Base-by-base conservation (phyloP, 2,329 filamentous ascomycete genomes). In the Aurifilum marmelostoma region DNA sequence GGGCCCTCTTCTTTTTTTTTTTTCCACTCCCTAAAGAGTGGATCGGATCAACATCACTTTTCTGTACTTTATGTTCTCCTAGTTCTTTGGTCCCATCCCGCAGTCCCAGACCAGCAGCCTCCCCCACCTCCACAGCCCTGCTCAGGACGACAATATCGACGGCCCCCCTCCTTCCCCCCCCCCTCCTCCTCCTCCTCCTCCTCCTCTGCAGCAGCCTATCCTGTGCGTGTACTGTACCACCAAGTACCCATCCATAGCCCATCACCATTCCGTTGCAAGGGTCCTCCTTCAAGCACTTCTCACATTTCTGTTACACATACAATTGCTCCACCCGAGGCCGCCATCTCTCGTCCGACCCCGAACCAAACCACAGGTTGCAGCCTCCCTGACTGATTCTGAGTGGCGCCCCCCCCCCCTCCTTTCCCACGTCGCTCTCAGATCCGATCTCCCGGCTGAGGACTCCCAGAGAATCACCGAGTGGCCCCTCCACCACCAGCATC, bases 221-320 rank as follows among this genome's bases (percentile, higher is more conserved):
- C 18, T 59, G 29, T 59, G 18, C 56, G 56, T 37, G 24, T 21
- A 56, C 52, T 29, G 52, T 56, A 56, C 52, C 43, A 27, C 16
- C 5, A 5, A 34, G 34, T 34, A 34, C 34, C n/a, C n/a, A n/a
- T 43, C 16, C 34, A 39, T 39, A 39, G 37, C 37, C 37, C 29
- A 37, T 29, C 41, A n/a, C 54, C 8, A 11, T 66, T 11, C 27
- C 52, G 29, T 27, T 34, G 43, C 64, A 59, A 27, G 64, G 64
- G 39, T 54, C 56, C 41, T 54, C 56, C 41, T 29, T 24, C 39
- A n/a, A 37, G 27, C 21, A 7, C 52, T 41, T 47, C 64, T 50
- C 54, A 3, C 16, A n/a, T 52, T 66, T 66, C 64, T 61, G 64
- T 66, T 66, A 66, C 64, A 66, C 64, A 66, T 66, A 50, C 29